Base-by-base conservation (phyloP, 768 basidiomycete genomes). In the Mrakia blollopis region DNA sequence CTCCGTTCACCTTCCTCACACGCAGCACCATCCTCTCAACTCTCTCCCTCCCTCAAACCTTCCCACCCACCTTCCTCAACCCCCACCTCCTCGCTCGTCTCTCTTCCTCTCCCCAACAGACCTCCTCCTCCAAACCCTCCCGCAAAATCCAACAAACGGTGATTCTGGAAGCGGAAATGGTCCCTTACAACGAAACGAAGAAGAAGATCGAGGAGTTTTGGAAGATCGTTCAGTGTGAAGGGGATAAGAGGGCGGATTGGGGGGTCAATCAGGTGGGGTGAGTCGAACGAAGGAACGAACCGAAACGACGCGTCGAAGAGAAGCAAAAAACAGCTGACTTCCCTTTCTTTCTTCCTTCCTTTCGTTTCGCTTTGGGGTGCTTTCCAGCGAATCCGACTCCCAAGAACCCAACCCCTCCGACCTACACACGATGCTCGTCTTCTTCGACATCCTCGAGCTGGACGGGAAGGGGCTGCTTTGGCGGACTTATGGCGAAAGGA, bases 151-250 rank as follows among this genome's bases (percentile, higher is more conserved):
- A 25, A 61, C 32, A 28, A 25, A 65, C 61, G 21, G 79, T 87
- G 39, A 84, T 89, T 10, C 80, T 91, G 0, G 94, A 98, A 81
- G 94, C 93, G 2, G 94, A 98, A 83, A 92, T 96, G 89, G 90
- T 96, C 8, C 90, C 92, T 0, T 96, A 88, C 82, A 87, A 91
- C 52, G 90, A 89, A 37, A 83, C 82, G 1, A 82, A 83, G 28
- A 77, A 85, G 14, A 81, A 85, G 35, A 88, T 96, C 70, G 93
- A 93, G 80, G 93, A 93, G 89, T 83, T 81, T 85, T 85, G 79
- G 83, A 81, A 81, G 80, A 79, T 84, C 3, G 79, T 78, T 25
- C 39, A 39, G 28, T 78, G 77, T n/a, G 47, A 37, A 5, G 77
- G 77, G 30, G 77, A 78, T 52, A 44, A 30, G 13, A n/a, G 82